Base-by-base conservation (phyloP, 805 yeast genomes). In the Starmerella etchellsii region DNA sequence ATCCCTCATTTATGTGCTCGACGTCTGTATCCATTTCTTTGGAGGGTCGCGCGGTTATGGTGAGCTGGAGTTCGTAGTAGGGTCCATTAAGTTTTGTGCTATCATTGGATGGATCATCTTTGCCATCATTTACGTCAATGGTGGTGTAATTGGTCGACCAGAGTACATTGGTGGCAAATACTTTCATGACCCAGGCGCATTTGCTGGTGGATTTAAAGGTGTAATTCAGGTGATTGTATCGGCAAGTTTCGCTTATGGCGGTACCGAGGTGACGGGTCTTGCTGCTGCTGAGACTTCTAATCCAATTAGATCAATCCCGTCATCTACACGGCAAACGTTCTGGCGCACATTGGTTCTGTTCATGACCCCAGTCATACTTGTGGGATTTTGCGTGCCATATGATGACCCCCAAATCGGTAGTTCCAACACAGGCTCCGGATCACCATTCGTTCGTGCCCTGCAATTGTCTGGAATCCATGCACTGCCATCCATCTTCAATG, bases 371-470 rank as follows among this genome's bases (percentile, higher is more conserved):
- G 73, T 78, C 40, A 67, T 78, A 51, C 61, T 78, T 43, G 59
- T 81, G 49, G 84, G 84, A 31, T 67, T 77, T 73, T 67, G 75
- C 55, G 85, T 78, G 46, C 70, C 81, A 31, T 71, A 71, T 47
- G 66, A 65, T 47, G 78, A 75, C 55, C 68, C 71, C 30, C 48
- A 60, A 36, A 64, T 79, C 48, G 67, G 73, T 18, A 68, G 74
- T 34, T 55, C 61, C 19, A 35, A 40, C 33, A 70, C 65, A 22
- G 57, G 56, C 4, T 70, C 78, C 32, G 84, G 88, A n/a, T 78
- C 88, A 10, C 93, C 94, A 31, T 81, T 81, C 53, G 91, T 81
- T 37, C 77, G 81, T 55, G 93, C 91, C 38, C 77, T 82, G 53
- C 72, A 71, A 46, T 73, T 72, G 50, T 80, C 83, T n/a, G 58